Evolutionary conservation across 805 yeast genomes (phyloP).

Genomic region (Brettanomyces sp.): DNA sequence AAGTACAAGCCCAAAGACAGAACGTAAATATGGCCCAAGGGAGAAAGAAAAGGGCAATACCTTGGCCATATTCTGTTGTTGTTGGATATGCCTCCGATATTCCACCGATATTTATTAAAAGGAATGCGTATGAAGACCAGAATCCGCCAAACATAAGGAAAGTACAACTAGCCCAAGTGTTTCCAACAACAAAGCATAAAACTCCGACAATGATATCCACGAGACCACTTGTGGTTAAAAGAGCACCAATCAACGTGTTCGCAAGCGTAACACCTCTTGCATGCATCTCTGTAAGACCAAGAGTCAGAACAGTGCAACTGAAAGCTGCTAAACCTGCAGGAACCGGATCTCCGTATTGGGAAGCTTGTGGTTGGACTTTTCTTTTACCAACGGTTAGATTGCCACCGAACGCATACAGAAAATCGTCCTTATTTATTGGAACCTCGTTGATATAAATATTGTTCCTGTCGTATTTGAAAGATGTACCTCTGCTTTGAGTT

Average conservation of each 20-base stretch:
- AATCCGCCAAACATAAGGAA: slow-evolving; percentile 46
- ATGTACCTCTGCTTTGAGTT: not conserved
- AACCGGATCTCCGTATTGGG: slow-evolving; percentile 36
- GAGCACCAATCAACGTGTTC: slow-evolving; percentile 35
- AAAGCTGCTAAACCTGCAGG: slow-evolving; percentile 46
- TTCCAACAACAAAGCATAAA: slow-evolving; percentile 41
- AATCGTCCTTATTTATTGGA: slow-evolving; percentile 42
- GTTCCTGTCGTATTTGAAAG: slow-evolving; percentile 11
- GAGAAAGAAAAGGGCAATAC: slow-evolving; percentile 38
- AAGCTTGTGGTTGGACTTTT: slow-evolving; percentile 16
- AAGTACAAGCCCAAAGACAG: slow-evolving; percentile 34
- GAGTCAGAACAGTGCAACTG: slow-evolving; percentile 35
- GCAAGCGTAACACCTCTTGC: slow-evolving; percentile 37
- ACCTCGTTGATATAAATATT: slow-evolving; percentile 32
- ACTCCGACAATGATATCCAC: slow-evolving; percentile 42
- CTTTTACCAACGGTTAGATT: slow-evolving; percentile 35
- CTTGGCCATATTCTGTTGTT: slow-evolving; percentile 29
- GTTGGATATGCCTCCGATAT: slow-evolving; percentile 30
- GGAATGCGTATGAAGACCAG: slow-evolving; percentile 41
- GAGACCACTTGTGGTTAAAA: slow-evolving; percentile 40
- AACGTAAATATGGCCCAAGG: slow-evolving; percentile 48
- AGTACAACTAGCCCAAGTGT: slow-evolving; percentile 48
- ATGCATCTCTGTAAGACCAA: slow-evolving; percentile 37
- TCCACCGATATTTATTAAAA: slow-evolving; percentile 35
- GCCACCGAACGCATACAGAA: slow-evolving; percentile 58